These are phyloP conservation scores for Xylariaceae sp. DNA, from an alignment of 2,329 filamentous ascomycete species.

Conservation along the genomic window DNA sequence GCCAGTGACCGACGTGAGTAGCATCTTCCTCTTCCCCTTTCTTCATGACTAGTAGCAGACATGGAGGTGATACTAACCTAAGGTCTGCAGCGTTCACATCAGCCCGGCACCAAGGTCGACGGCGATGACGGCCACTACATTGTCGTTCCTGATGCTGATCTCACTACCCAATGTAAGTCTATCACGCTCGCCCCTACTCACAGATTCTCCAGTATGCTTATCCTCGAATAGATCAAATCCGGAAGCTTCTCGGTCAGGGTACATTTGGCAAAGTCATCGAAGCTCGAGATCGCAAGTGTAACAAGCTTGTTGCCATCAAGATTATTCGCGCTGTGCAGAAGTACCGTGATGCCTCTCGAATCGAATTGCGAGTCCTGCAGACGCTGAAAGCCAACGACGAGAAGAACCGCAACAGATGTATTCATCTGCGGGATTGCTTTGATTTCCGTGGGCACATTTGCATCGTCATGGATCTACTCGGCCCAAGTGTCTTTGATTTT, in stretches of 20 bases:
- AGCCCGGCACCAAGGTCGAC: conserved; percentile 68
- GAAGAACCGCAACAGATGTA: conserved; percentile 90
- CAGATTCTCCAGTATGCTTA: conserved; percentile 17
- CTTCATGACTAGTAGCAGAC: background rate
- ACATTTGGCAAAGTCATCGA: conserved; percentile 98
- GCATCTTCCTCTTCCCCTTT: background rate
- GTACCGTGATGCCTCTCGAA: conserved; percentile 91
- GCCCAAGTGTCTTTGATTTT: conserved; percentile 97
- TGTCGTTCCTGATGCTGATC: conserved; percentile 75
- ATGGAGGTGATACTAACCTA: conserved; percentile 10
- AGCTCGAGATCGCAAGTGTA: conserved; percentile 72
- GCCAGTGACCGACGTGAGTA: conserved; percentile 58
- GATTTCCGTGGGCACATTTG: conserved; percentile 97
- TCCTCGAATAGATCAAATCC: conserved; percentile 65
- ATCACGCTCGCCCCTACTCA: background rate
- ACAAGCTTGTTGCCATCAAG: conserved; percentile 84
- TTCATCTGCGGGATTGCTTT: conserved; percentile 93
- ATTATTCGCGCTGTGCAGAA: conserved; percentile 98
- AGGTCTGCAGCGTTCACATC: conserved; percentile 31
- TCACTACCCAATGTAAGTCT: conserved; percentile 83
- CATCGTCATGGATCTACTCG: conserved; percentile 70
- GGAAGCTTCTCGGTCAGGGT: conserved; percentile 86
- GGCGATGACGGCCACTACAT: conserved; percentile 98
- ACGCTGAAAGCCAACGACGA: conserved; percentile 89
- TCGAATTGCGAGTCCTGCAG: conserved; percentile 87